Evolutionary conservation across 2,329 filamentous ascomycete species (phyloP).

Genomic region (Aureobasidium sp.): DNA sequence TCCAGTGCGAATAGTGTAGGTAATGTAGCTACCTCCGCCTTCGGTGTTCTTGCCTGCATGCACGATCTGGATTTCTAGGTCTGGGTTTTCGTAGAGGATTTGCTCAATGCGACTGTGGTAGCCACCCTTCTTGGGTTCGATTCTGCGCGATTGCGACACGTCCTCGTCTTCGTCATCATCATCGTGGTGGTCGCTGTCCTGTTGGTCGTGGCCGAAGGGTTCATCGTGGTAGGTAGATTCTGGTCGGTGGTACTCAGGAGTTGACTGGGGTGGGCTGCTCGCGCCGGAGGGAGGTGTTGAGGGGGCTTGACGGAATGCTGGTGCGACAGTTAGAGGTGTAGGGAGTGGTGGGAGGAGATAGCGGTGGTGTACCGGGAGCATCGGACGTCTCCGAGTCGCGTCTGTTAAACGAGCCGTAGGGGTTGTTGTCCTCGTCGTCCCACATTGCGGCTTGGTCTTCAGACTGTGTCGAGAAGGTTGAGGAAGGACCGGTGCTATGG

Average conservation of each 20-base stretch:
- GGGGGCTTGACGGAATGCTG: conserved; percentile 8
- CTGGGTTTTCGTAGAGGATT: conserved; percentile 90
- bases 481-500: not conserved
- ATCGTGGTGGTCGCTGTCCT: conserved; percentile 48
- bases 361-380: conserved; percentile 39
- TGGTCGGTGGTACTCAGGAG: conserved; percentile 4
- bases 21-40: conserved; percentile 86
- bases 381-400: conserved; percentile 71
- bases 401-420: conserved; percentile 88
- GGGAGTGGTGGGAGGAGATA: not conserved
- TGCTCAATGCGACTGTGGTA: conserved; percentile 97
- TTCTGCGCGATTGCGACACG: conserved; percentile 36
- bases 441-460: conserved; percentile 58
- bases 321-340: not conserved
- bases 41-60: conserved; percentile 94
- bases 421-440: conserved; percentile 99
- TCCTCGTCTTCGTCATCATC: conserved; percentile 41
- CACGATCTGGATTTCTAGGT: conserved; percentile 82
- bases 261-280: conserved; percentile 4
- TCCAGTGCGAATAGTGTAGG: conserved; percentile 92
- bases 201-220: conserved; percentile 62
- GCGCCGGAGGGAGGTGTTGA: conserved; percentile 21
- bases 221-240: conserved; percentile 9
- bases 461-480: conserved; percentile 6
- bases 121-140: conserved; percentile 63